These are phyloP conservation scores for Septoria petroselini DNA, from an alignment of 2,329 filamentous ascomycete genomes.

Conservation along the genomic window DNA sequence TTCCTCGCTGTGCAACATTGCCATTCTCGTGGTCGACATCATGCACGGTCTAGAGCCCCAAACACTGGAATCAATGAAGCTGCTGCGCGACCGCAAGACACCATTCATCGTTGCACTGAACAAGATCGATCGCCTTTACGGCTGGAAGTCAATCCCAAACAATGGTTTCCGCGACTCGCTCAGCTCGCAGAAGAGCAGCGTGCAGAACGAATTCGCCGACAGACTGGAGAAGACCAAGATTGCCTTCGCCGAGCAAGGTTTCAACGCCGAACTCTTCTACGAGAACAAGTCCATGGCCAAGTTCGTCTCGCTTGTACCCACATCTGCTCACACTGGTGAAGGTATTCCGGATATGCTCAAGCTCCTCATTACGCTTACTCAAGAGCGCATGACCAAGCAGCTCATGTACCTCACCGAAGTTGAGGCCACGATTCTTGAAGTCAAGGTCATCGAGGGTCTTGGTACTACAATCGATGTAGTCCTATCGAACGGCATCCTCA, in stretches of 20 bases:
- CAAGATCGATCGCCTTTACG: conserved; percentile 99
- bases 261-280: conserved; percentile 95
- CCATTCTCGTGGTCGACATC: conserved; percentile 97
- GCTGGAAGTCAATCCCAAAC: conserved; percentile 98
- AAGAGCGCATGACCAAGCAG: conserved; percentile 94
- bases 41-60: conserved; percentile 99
- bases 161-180: conserved; percentile 96
- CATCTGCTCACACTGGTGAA: conserved; percentile 97
- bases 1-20: conserved; percentile 98
- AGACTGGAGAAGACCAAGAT: conserved; percentile 88
- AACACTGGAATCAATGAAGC: conserved; percentile 93
- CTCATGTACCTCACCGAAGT: conserved; percentile 99
- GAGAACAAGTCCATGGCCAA: conserved; percentile 97
- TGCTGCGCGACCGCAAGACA: conserved; percentile 89
- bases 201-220: conserved; percentile 91
- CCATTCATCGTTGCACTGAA: conserved; percentile 98
- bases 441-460: conserved; percentile 98
- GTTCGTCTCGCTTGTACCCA: conserved; percentile 93
- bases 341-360: conserved; percentile 99
- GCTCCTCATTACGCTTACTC: conserved; percentile 84
- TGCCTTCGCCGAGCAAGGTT: conserved; percentile 91
- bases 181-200: conserved; percentile 82
- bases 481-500: conserved; percentile 88
- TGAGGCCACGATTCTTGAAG: conserved; percentile 94
- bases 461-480: conserved; percentile 98